Percentiles rank a stretch among this genome's conserved stretches.
phyloP scores from a whole-genome alignment of 768 basidiomycete species.

The Cystoderma amianthinum region DNA sequence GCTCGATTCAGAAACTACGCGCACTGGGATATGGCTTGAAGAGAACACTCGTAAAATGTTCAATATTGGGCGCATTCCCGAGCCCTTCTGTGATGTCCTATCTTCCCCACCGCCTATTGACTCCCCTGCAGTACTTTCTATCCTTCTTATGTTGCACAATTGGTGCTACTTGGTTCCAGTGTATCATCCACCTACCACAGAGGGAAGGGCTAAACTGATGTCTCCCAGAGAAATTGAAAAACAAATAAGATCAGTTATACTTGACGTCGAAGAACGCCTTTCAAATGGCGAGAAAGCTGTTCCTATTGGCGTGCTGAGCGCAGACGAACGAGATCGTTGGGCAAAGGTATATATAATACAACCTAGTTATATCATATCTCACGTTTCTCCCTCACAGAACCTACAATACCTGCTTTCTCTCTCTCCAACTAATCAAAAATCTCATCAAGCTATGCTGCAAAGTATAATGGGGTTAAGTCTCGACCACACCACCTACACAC shows the following conservation, averaged over 20 bases:
- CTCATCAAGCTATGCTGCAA: slow-evolving; percentile 58
- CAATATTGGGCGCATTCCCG: slow-evolving; percentile 73
- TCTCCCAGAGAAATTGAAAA: slow-evolving; percentile 32
- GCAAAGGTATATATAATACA: slow-evolving; percentile 46
- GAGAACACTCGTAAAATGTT: slow-evolving; percentile 57
- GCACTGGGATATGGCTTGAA: slow-evolving; percentile 68
- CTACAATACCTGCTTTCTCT: slow-evolving; percentile 61
- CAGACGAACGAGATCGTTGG: slow-evolving; percentile 82
- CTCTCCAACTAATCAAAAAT: slow-evolving; percentile 55
- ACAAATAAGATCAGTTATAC: slow-evolving; percentile 34
- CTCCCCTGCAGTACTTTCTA: slow-evolving; percentile 43
- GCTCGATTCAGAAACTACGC: slow-evolving; percentile 61
- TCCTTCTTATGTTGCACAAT: slow-evolving; percentile 69
- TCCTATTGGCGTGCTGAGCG: slow-evolving; percentile 65
- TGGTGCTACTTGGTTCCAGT: slow-evolving; percentile 78
- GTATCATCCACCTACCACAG: slow-evolving; percentile 31
- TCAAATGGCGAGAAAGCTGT: slow-evolving; percentile 48
- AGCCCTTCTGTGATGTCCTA: slow-evolving; percentile 55
- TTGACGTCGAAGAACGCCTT: slow-evolving; percentile 52
- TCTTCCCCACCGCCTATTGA: slow-evolving; percentile 37
- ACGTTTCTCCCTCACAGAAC: slow-evolving; percentile 41
- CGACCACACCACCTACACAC: slow-evolving; percentile 58
- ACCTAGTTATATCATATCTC: slow-evolving; percentile 1
- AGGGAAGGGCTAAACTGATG: slow-evolving; percentile 18
- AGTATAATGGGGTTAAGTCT: slow-evolving; percentile 78